phyloP scores from a whole-genome alignment of 1,139 yeast genomes.

The Taphrina flavorubra region DNA sequence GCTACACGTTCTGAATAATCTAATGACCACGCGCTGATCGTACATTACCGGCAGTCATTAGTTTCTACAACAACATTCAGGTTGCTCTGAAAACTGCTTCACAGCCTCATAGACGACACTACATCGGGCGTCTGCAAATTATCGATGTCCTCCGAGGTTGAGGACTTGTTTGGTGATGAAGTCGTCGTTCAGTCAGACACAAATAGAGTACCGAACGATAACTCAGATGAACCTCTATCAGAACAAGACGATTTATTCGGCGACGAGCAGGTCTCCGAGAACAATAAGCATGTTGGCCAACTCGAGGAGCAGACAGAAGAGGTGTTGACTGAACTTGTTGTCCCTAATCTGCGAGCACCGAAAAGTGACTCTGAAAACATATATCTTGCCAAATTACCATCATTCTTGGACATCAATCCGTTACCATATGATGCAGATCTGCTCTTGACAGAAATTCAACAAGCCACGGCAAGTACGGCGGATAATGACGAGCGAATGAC shows the following conservation, averaged over 20 bases:
- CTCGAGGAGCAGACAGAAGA: neutral
- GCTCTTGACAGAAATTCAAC: constrained; percentile 18
- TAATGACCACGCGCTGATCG: too few relatives aligned
- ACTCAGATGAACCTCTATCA: neutral
- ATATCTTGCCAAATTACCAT: constrained; percentile 25
- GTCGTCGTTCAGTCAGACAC: constrained; percentile 1
- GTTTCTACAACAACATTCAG: too few relatives aligned
- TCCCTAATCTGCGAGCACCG: constrained; percentile 1
- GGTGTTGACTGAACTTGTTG: neutral
- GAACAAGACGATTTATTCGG: constrained; percentile 23
- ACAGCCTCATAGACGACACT: neutral
- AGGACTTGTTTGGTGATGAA: constrained; percentile 32
- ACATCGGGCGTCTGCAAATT: neutral
- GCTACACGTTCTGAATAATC: too few relatives aligned
- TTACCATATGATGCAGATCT: constrained; percentile 23
- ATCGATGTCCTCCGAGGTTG: constrained; percentile 4
- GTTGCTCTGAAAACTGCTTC: neutral
- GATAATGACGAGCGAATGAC: constrained; percentile 18
- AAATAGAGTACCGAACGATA: neutral
- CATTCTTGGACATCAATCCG: constrained; percentile 8
- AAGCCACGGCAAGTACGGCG: neutral
- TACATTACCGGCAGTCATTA: too few relatives aligned
- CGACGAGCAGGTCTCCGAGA: neutral
- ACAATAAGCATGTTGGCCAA: constrained; percentile 3
- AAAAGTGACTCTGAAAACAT: neutral